Evolutionary conservation across 2,329 filamentous ascomycete genomes (phyloP), one percentile per base, ranked within the genome.

Genomic region (Claviceps maximensis): DNA sequence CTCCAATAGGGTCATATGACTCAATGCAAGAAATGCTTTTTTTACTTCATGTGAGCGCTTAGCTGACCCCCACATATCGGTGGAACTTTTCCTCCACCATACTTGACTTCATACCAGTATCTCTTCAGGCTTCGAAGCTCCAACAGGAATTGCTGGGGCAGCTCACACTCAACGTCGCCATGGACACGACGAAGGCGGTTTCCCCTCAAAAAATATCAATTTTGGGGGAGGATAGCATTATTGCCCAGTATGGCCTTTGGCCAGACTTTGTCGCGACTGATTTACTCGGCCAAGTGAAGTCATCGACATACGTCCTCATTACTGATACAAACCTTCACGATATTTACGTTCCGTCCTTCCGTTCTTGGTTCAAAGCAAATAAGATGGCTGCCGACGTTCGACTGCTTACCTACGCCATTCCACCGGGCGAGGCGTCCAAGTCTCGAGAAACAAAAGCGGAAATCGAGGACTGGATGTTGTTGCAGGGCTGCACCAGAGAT

Each of bases 401-500:
- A 44, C 80, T 98, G 29, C 80, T 98, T 57, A 86, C 86, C 48
- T 93, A 95, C 68, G 77, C 82, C 60, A 89, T 95, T 55, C 83
- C 89, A 2, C 93, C 93, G 0, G 93, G 93, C 55, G 93, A 98
- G 73, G 87, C 83, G 55, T 95, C 90, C 51, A 98, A 98, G 71
- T 88, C 87, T 59, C 82, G 93, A 58, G 84, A 89, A 67, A 96
- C 90, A 51, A 97, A 97, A 71, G 90, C 86, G 47, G 86, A 91
- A 61, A 90, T 98, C 51, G 93, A 98, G 69, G 93, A 98, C 69
- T 98, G 93, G 93, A 85, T 98, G 80, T 76, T 97, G 55, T 80
- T 83, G 59, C 82, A 95, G 62, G 83, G 85, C 84, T 98, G 93
- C 72, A 95, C 90, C 27, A 79, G 93, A 60, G 93, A 98, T 69